phyloP scores from a whole-genome alignment of 2,329 filamentous ascomycete genomes.

The Colletotrichum sp. region DNA sequence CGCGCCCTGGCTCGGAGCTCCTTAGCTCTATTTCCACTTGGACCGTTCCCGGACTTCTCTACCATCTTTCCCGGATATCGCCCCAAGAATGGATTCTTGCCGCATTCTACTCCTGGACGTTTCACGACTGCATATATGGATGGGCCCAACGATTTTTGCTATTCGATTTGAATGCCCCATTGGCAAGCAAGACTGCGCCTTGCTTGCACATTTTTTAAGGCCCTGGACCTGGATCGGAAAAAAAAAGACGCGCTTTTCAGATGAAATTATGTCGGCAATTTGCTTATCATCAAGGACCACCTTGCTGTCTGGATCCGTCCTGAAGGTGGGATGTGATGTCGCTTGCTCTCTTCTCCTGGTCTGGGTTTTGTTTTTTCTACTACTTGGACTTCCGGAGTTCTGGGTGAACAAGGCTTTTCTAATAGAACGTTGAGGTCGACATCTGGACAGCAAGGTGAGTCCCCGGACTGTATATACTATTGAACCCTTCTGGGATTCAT shows the following conservation, averaged over 20 bases:
- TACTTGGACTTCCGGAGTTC: slow-evolving; percentile 22
- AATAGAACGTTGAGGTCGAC: slow-evolving; percentile 20
- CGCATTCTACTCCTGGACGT: slow-evolving; percentile 16
- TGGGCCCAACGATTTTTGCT: slow-evolving; percentile 21
- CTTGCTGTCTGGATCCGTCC: slow-evolving; percentile 23
- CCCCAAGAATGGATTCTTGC: slow-evolving; percentile 12
- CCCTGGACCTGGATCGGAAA: slow-evolving; percentile 20
- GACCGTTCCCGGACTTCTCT: neutral
- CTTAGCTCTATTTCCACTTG: neutral
- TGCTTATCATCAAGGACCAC: neutral
- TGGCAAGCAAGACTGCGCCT: slow-evolving; percentile 11
- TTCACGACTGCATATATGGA: slow-evolving; percentile 26
- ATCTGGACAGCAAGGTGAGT: slow-evolving; percentile 26
- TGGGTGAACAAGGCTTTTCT: slow-evolving; percentile 14
- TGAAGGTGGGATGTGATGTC: slow-evolving; percentile 19
- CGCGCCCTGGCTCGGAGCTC: neutral
- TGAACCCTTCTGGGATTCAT: neutral
- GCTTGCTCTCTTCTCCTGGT: slow-evolving; percentile 6
- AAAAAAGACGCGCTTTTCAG: slow-evolving; percentile 8
- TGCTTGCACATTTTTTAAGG: slow-evolving; percentile 14
- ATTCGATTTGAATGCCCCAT: slow-evolving; percentile 6
- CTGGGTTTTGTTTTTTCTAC: slow-evolving; percentile 18
- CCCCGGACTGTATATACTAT: slow-evolving; percentile 17
- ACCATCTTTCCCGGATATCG: neutral
- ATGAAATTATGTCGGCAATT: slow-evolving; percentile 2